Evolutionary conservation across 371 early-diverging fungal genomes (phyloP).

Genomic region (Mortierella sp.): DNA sequence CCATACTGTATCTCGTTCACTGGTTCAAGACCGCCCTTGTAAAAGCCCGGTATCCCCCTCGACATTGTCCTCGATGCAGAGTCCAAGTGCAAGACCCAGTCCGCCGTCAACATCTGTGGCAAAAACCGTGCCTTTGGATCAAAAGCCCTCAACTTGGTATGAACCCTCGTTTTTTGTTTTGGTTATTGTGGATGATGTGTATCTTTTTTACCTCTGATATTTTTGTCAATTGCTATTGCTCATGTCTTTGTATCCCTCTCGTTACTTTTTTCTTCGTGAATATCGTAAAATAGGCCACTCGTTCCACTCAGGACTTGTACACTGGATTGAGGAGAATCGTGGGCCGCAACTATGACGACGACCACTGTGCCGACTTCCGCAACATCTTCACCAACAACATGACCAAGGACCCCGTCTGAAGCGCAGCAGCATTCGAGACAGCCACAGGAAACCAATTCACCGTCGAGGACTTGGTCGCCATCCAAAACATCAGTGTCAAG

Average conservation of each 20-base stretch:
- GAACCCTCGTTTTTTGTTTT: neutral
- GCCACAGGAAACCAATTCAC: slow-evolving; percentile 61
- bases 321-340: slow-evolving; percentile 86
- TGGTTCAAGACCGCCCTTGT: slow-evolving; percentile 97
- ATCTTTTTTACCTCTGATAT: neutral
- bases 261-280: neutral
- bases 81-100: slow-evolving; percentile 93
- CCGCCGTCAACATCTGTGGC: slow-evolving; percentile 86
- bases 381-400: slow-evolving; percentile 79
- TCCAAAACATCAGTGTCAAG: slow-evolving; percentile 73
- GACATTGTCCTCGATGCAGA: slow-evolving; percentile 96
- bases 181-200: neutral
- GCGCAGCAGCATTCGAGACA: slow-evolving; percentile 75
- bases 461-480: slow-evolving; percentile 93
- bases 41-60: slow-evolving; percentile 89
- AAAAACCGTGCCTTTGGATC: slow-evolving; percentile 90
- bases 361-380: slow-evolving; percentile 76
- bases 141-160: slow-evolving; percentile 86
- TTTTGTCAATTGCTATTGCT: neutral
- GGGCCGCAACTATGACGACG: slow-evolving; percentile 82
- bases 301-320: slow-evolving; percentile 88
- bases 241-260: too few relatives aligned
- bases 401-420: slow-evolving; percentile 73
- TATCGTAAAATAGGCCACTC: slow-evolving; percentile 86
- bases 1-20: too few relatives aligned